Percentiles rank a stretch among this genome's conserved stretches.
Evolutionary conservation across 805 yeast species (phyloP).

Genomic region (Lipomyces kockii): DNA sequence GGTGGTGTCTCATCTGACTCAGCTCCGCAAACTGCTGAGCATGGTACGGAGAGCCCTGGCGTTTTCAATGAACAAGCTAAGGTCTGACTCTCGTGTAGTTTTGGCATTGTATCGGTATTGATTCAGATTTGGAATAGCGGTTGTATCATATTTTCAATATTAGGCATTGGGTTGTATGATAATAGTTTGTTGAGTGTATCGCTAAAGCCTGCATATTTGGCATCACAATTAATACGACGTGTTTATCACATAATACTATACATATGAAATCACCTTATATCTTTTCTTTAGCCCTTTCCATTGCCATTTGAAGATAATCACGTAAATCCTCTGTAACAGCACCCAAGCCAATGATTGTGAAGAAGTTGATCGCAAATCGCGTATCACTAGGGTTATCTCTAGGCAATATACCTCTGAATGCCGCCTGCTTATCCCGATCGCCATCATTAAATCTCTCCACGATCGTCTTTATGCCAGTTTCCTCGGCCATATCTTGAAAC

Average conservation of each 20-base stretch:
- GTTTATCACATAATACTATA: background rate
- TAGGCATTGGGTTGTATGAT: background rate
- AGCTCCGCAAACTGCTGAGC: background rate
- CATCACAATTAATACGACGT: background rate
- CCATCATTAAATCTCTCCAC: constrained; percentile 58
- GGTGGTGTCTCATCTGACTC: constrained; percentile 51
- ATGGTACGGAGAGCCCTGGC: background rate
- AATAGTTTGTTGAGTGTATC: background rate
- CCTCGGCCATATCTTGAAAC: constrained; percentile 78
- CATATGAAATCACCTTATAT: background rate
- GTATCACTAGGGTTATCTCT: constrained; percentile 44
- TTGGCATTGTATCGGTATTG: background rate
- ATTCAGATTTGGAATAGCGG: background rate
- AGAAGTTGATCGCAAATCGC: constrained; percentile 82
- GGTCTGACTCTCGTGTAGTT: background rate
- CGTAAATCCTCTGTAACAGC: constrained; percentile 83
- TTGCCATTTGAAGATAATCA: constrained; percentile 46
- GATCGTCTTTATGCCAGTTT: constrained; percentile 64
- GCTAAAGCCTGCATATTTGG: background rate
- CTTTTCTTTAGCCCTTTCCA: background rate
- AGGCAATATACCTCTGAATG: constrained; percentile 69
- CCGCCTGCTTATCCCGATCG: constrained; percentile 51
- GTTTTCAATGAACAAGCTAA: background rate
- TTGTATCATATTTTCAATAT: background rate
- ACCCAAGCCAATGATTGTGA: constrained; percentile 92